Conservation (phyloP, 352 stramenopile genomes). For the Pythium graminicola region DNA sequence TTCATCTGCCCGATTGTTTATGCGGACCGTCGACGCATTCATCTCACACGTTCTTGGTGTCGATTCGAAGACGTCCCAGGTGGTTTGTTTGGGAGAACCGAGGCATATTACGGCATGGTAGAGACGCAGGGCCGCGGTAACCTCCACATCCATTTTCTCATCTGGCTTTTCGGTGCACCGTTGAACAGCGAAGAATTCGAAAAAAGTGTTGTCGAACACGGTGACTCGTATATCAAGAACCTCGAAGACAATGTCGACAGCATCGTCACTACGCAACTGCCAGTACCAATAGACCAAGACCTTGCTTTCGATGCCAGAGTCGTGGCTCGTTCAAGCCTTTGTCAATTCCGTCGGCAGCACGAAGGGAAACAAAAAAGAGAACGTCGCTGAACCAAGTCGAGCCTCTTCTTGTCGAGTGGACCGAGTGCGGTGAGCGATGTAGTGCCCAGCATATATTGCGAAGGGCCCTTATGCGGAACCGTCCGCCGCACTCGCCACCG, state of each 20-base stretch:
- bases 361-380: neutral
- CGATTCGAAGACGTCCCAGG: neutral
- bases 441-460: conserved; percentile 14
- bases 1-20: conserved; percentile 14
- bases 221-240: neutral
- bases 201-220: neutral
- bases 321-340: neutral
- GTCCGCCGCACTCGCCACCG: conserved; percentile 15
- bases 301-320: neutral
- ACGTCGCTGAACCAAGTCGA: neutral
- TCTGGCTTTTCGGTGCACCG: conserved; percentile 5
- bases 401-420: neutral
- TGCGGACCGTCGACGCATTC: conserved; percentile 13
- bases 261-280: neutral
- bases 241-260: neutral
- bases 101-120: conserved; percentile 17
- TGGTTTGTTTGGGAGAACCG: conserved; percentile 9
- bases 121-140: conserved; percentile 12
- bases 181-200: neutral
- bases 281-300: neutral
- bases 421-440: neutral
- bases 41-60: conserved; percentile 13
- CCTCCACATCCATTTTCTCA: conserved; percentile 17
- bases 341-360: neutral
- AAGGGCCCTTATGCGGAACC: neutral